These are phyloP conservation scores for Sisymbrium irio DNA, from an alignment of 345 rosid species.

Conservation along the genomic window DNA sequence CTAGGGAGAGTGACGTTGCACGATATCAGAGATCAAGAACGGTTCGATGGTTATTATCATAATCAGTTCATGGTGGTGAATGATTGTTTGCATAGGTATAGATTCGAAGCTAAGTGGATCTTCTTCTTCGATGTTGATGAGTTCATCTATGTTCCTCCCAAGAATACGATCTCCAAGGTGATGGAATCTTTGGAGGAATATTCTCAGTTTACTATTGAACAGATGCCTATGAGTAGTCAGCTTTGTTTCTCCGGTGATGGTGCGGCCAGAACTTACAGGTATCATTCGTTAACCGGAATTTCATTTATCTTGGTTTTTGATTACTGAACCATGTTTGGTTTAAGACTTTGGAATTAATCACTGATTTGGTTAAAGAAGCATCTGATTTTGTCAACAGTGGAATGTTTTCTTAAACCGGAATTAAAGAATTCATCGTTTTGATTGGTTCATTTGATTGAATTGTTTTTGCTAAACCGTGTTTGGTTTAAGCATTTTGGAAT, in stretches of 20 bases:
- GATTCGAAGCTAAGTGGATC: slow-evolving; percentile 71
- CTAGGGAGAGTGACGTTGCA: slow-evolving; percentile 77
- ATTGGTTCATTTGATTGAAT: no score
- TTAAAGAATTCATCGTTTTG: no score
- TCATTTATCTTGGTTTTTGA: neutral
- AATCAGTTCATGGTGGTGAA: slow-evolving; percentile 94
- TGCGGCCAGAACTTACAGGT: slow-evolving; percentile 66
- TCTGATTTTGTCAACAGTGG: slow-evolving; percentile 18
- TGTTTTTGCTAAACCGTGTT: no score
- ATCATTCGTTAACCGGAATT: neutral
- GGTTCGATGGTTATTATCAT: slow-evolving; percentile 90
- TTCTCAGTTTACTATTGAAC: slow-evolving; percentile 75
- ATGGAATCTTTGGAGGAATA: slow-evolving; percentile 60
- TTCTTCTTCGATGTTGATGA: slow-evolving; percentile 94
- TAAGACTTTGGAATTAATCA: neutral
- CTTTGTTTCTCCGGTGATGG: slow-evolving; percentile 64
- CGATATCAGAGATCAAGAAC: slow-evolving; percentile 71
- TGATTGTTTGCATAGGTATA: slow-evolving; percentile 83
- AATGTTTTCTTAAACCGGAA: no score
- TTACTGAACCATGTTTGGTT: neutral
- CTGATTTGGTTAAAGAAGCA: slow-evolving; percentile 7
- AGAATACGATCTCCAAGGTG: slow-evolving; percentile 54
- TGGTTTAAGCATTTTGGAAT: neutral
- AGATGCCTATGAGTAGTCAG: slow-evolving; percentile 82
- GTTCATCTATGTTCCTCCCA: slow-evolving; percentile 54